These are phyloP conservation scores for Fusarium falciforme DNA, from an alignment of 2,329 filamentous ascomycete genomes.

Conservation along the genomic window DNA sequence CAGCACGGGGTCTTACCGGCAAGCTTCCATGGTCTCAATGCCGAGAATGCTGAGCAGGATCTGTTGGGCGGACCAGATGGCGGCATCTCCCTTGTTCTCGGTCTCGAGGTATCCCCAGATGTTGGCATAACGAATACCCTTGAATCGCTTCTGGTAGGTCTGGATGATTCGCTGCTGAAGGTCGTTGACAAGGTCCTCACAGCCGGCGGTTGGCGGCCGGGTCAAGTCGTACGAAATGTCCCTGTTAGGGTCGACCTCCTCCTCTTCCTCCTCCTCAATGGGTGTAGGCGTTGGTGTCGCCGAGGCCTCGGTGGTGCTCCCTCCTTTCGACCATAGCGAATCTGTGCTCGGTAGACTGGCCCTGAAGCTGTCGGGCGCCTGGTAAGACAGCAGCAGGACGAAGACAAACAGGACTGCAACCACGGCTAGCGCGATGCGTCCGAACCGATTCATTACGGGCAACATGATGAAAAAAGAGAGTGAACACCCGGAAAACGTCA, in stretches of 20 bases:
- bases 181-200: constrained; percentile 42
- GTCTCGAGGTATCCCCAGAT: constrained; percentile 46
- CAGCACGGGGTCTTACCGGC: constrained; percentile 31
- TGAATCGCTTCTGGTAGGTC: constrained; percentile 40
- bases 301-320: constrained; percentile 15
- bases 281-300: constrained; percentile 25
- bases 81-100: constrained; percentile 45
- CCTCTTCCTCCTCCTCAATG: constrained; percentile 28
- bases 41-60: constrained; percentile 42
- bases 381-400: constrained; percentile 34
- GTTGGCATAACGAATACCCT: constrained; percentile 42
- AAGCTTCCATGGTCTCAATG: constrained; percentile 44
- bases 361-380: constrained; percentile 31
- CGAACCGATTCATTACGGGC: constrained; percentile 34
- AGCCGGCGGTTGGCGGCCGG: constrained; percentile 29
- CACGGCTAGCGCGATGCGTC: constrained; percentile 42
- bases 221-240: constrained; percentile 42
- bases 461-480: constrained; percentile 34
- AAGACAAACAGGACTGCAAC: constrained; percentile 36
- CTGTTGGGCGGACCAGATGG: constrained; percentile 45
- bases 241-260: constrained; percentile 17
- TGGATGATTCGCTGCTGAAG: constrained; percentile 43
- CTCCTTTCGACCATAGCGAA: constrained; percentile 35
- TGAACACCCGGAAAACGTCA: constrained; percentile 25
- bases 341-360: constrained; percentile 30